phyloP scores from a whole-genome alignment of 768 basidiomycete species.

The Russula abietina region DNA sequence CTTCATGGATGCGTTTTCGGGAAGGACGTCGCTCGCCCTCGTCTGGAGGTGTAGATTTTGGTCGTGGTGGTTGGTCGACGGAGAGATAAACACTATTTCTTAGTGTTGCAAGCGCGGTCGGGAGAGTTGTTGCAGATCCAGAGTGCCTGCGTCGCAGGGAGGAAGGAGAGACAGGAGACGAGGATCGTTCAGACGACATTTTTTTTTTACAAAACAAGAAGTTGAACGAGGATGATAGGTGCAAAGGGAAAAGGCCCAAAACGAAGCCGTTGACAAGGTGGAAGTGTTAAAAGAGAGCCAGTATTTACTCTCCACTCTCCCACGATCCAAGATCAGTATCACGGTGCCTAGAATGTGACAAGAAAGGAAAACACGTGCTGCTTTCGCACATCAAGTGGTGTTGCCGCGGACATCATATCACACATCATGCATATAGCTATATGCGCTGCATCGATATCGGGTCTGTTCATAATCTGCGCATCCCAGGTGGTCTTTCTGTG shows the following conservation, averaged over 20 bases:
- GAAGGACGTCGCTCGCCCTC: constrained; percentile 48
- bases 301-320: constrained; percentile 13
- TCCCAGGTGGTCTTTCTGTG: not conserved
- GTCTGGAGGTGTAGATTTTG: constrained; percentile 64
- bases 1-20: constrained; percentile 34
- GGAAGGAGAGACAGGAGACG: constrained; percentile 3
- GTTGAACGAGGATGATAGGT: not conserved
- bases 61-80: constrained; percentile 52
- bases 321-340: constrained; percentile 14
- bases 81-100: constrained; percentile 29
- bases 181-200: constrained; percentile 15
- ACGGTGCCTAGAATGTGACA: too few species aligned
- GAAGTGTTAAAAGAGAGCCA: not conserved
- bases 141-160: constrained; percentile 56
- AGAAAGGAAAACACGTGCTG: not conserved
- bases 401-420: too few species aligned
- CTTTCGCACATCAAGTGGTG: not conserved
- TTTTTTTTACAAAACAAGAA: not conserved
- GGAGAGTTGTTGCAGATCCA: constrained; percentile 40
- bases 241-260: not conserved
- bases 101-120: constrained; percentile 27
- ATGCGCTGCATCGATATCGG: too few species aligned
- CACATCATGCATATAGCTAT: too few species aligned
- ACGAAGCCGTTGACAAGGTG: not conserved
- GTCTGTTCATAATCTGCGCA: not conserved